These are phyloP conservation scores for Gypsophila paniculata DNA, from an alignment of 179 eudicot genomes.

Conservation along the genomic window DNA sequence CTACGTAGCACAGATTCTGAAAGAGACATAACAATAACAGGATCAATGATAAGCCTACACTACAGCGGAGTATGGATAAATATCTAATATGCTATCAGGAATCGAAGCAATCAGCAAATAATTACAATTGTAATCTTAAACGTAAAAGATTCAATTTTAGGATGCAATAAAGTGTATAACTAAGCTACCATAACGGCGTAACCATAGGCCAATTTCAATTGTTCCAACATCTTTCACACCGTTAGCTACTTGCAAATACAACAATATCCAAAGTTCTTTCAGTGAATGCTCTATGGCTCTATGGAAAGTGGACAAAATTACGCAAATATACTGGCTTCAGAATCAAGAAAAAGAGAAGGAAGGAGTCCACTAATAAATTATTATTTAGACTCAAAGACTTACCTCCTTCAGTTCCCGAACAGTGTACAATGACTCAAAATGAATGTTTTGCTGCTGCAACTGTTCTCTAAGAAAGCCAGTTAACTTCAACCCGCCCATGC, in stretches of 20 bases:
- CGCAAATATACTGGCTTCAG: neutral
- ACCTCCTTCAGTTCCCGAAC: slow-evolving; percentile 92
- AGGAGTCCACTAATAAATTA: neutral
- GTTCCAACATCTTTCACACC: neutral
- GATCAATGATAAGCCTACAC: neutral
- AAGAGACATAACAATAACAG: neutral
- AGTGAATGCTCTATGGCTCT: neutral
- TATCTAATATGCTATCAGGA: neutral
- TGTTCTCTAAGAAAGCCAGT: slow-evolving; percentile 75
- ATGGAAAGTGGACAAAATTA: neutral
- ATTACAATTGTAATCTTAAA: neutral
- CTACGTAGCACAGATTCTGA: slow-evolving; percentile 90
- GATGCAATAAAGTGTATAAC: neutral
- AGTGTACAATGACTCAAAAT: slow-evolving; percentile 73
- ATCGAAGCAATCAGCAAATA: neutral
- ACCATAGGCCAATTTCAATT: neutral
- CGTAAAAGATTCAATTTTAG: neutral
- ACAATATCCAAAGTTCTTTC: neutral
- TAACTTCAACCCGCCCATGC: slow-evolving; percentile 82
- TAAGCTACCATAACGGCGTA: neutral
- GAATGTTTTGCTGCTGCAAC: slow-evolving; percentile 64
- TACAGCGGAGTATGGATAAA: neutral
- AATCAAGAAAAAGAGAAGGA: neutral
- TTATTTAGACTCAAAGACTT: neutral
- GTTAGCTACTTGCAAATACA: neutral